Evolutionary conservation across 192 early-diverging fungal species (phyloP).

Genomic region (Endogone sp.): DNA sequence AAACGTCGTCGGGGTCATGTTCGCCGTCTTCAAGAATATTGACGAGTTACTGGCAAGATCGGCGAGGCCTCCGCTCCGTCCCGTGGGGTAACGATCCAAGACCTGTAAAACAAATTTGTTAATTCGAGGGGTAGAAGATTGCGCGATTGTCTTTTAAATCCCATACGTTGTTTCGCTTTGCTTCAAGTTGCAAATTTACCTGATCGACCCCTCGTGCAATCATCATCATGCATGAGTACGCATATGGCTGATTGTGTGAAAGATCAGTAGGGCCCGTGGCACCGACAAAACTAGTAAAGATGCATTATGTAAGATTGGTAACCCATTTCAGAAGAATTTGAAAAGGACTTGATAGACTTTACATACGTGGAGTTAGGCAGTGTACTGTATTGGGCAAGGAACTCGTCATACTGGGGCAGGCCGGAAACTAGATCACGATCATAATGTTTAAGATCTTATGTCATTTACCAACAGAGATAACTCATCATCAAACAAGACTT

Average conservation of each 20-base stretch:
- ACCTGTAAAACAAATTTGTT: neutral
- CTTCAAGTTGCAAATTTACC: neutral
- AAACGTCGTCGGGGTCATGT: neutral
- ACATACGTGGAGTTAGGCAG: neutral
- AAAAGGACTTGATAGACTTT: neutral
- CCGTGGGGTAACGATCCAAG: neutral
- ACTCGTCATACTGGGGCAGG: neutral
- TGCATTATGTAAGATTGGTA: neutral
- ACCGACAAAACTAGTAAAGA: neutral
- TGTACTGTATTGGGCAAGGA: neutral
- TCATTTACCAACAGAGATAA: neutral
- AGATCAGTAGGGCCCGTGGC: neutral
- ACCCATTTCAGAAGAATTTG: neutral
- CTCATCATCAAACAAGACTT: neutral
- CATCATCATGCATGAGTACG: neutral
- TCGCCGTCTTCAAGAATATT: neutral
- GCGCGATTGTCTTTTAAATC: no score
- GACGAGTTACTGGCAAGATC: neutral
- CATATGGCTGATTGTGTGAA: neutral
- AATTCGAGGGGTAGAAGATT: neutral
- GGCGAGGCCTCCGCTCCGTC: neutral
- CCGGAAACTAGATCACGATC: neutral
- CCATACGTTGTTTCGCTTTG: no score
- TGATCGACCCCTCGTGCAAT: neutral
- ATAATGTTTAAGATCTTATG: neutral